These are phyloP conservation scores for Mariannaea elegans DNA, from an alignment of 2,329 filamentous ascomycete genomes.

Conservation along the genomic window DNA sequence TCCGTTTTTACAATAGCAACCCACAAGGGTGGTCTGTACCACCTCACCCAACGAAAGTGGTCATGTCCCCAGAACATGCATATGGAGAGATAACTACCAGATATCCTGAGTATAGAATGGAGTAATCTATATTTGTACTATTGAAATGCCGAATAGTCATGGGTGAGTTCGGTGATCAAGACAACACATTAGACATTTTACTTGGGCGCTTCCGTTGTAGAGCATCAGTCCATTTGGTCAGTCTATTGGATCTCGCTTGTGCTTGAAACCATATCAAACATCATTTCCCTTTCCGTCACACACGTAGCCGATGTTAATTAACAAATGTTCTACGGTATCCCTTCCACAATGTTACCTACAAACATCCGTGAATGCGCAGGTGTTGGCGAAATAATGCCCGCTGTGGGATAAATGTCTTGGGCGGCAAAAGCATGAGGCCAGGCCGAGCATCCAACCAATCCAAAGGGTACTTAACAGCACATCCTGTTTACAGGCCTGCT, in stretches of 20 bases:
- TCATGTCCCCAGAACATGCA: too few species aligned
- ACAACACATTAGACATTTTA: too few species aligned
- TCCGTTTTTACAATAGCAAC: too few species aligned
- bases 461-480: background rate
- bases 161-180: too few species aligned
- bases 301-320: background rate
- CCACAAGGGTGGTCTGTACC: too few species aligned
- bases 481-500: background rate
- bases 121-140: too few species aligned
- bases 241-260: background rate
- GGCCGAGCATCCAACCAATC: slow-evolving; percentile 5
- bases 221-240: too few species aligned
- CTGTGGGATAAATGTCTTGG: background rate
- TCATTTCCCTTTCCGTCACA: background rate
- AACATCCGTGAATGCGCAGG: background rate
- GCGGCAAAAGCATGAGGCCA: slow-evolving; percentile 1
- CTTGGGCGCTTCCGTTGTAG: too few species aligned
- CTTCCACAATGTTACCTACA: background rate
- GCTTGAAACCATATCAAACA: background rate
- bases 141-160: too few species aligned
- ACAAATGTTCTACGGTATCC: background rate
- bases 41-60: too few species aligned
- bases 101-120: too few species aligned
- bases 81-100: too few species aligned
- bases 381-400: slow-evolving; percentile 4